phyloP scores from a whole-genome alignment of 169 alveolate genomes.

The Fabrea salina region DNA sequence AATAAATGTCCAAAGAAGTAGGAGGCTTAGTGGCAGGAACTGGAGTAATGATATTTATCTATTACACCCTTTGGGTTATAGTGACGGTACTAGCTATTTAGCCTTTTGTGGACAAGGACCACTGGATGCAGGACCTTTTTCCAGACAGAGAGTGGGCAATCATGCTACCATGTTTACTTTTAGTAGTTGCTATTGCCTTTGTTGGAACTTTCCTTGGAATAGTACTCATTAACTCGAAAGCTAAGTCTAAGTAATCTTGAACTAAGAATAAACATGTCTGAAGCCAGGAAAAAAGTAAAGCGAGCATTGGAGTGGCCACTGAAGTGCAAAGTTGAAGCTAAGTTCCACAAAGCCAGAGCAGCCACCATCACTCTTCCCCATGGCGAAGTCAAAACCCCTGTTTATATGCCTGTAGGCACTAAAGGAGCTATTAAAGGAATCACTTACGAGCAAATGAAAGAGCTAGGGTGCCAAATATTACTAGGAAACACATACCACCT shows the following conservation, averaged over 20 bases:
- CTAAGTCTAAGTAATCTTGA: too few species aligned
- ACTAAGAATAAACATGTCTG: background rate
- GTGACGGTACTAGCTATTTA: too few species aligned
- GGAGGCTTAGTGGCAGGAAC: background rate
- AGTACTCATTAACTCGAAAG: background rate
- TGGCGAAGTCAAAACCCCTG: conserved; percentile 95
- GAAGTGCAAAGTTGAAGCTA: background rate
- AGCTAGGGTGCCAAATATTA: conserved; percentile 84
- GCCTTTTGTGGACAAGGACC: background rate
- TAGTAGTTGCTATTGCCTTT: background rate
- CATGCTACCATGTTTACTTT: background rate
- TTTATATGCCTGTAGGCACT: conserved; percentile 99
- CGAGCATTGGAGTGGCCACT: conserved; percentile 16
- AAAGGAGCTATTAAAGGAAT: conserved; percentile 94
- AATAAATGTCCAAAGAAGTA: background rate
- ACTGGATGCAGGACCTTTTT: background rate
- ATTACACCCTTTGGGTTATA: background rate
- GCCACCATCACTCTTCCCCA: conserved; percentile 92
- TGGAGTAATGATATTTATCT: background rate
- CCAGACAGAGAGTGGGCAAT: background rate
- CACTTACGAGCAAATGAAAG: conserved; percentile 60
- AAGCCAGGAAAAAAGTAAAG: conserved; percentile 15
- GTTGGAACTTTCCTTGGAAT: background rate
- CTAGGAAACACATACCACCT: conserved; percentile 97
- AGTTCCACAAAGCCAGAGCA: conserved; percentile 86